These are phyloP conservation scores for Botryosphaeria agaves DNA, from an alignment of 2,329 filamentous ascomycete species.

Conservation along the genomic window DNA sequence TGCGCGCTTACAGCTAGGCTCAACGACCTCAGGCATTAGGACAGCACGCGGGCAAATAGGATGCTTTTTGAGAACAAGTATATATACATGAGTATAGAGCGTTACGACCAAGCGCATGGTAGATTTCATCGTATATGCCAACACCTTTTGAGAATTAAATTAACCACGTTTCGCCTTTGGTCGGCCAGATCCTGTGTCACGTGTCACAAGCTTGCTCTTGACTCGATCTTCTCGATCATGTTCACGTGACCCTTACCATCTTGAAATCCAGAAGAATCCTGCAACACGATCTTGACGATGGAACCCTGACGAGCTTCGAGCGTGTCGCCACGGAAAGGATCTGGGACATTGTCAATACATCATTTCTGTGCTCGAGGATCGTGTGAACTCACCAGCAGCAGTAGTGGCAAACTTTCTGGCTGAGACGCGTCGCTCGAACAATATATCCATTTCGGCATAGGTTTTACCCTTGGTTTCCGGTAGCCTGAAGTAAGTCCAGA, in stretches of 20 bases:
- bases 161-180: background rate
- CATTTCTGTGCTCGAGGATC: too few species aligned
- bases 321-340: too few species aligned
- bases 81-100: background rate
- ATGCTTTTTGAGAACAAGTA: background rate
- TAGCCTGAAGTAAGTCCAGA: conserved; percentile 67
- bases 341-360: too few species aligned
- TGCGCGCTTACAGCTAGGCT: too few species aligned
- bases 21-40: too few species aligned
- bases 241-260: background rate
- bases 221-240: background rate
- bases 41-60: too few species aligned
- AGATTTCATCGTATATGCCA: background rate
- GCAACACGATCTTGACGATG: background rate
- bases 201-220: background rate
- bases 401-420: conserved; percentile 55
- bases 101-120: background rate
- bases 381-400: conserved; percentile 25
- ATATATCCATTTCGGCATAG: conserved; percentile 70
- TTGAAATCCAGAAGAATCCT: background rate
- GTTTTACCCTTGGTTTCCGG: conserved; percentile 67
- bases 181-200: background rate
- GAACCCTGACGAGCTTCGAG: background rate
- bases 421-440: conserved; percentile 58
- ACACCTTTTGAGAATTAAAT: background rate